These are phyloP conservation scores for Elsinoe arachidis DNA, from an alignment of 2,329 filamentous ascomycete species.

Conservation along the genomic window DNA sequence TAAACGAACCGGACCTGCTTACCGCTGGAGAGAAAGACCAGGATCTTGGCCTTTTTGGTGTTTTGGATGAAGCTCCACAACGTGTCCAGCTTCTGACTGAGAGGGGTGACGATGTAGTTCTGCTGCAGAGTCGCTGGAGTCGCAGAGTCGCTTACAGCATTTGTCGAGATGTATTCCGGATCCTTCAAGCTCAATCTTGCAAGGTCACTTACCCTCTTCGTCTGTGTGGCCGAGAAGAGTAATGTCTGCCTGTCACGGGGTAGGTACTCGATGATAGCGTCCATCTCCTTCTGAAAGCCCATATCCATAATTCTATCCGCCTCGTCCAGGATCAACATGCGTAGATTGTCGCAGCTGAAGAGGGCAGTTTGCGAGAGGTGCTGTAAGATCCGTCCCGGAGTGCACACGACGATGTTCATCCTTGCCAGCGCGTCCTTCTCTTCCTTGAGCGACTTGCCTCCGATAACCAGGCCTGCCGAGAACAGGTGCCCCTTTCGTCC, in stretches of 20 bases:
- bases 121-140: constrained; percentile 82
- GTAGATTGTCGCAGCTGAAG: constrained; percentile 81
- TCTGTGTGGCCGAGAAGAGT: constrained; percentile 93
- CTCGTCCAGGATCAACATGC: constrained; percentile 90
- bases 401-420: constrained; percentile 97
- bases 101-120: constrained; percentile 77
- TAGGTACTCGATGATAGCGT: constrained; percentile 86
- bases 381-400: constrained; percentile 88
- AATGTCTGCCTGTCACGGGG: constrained; percentile 81
- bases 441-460: constrained; percentile 82
- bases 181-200: constrained; percentile 80
- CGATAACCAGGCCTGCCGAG: constrained; percentile 87
- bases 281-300: constrained; percentile 85
- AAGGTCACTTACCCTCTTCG: constrained; percentile 84
- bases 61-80: constrained; percentile 86
- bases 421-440: constrained; percentile 73
- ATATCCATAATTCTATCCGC: constrained; percentile 96
- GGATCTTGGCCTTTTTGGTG: constrained; percentile 86
- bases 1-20: constrained; percentile 97
- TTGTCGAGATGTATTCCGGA: constrained; percentile 90
- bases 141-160: constrained; percentile 69
- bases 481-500: constrained; percentile 76
- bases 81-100: constrained; percentile 83
- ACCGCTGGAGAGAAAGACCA: constrained; percentile 89
- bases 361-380: constrained; percentile 89